A percentile compares a stretch with the other conserved stretches of the same genome.
phyloP scores from a whole-genome alignment of 768 basidiomycete species.

The Lactarius pseudohatsudake region DNA sequence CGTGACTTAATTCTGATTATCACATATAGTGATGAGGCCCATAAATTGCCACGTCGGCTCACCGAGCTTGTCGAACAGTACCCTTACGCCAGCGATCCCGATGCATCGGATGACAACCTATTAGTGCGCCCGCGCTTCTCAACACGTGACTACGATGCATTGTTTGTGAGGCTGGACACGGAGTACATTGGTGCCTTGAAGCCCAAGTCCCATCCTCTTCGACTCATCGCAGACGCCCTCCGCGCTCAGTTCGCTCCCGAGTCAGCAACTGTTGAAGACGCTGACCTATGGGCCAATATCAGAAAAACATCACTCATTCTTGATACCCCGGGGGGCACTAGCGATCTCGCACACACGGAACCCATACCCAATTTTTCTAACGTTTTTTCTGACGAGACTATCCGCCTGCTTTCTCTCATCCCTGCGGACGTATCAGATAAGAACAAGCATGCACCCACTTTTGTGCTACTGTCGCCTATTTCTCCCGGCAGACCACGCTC shows the following conservation, averaged over 20 bases:
- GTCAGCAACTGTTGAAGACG: constrained; percentile 38
- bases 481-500: constrained; percentile 31
- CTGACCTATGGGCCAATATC: constrained; percentile 55
- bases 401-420: constrained; percentile 49
- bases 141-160: constrained; percentile 60
- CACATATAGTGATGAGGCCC: constrained; percentile 55
- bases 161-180: constrained; percentile 66
- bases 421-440: constrained; percentile 43
- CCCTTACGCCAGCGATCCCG: constrained; percentile 49
- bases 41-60: constrained; percentile 66
- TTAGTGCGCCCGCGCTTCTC: constrained; percentile 67
- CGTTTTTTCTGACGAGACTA: constrained; percentile 70
- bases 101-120: constrained; percentile 43
- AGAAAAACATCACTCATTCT: constrained; percentile 36
- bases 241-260: constrained; percentile 38
- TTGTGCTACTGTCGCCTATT: constrained; percentile 37
- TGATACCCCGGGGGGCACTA: constrained; percentile 32
- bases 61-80: constrained; percentile 69
- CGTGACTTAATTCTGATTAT: constrained; percentile 3
- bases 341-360: constrained; percentile 33
- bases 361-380: constrained; percentile 44
- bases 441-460: constrained; percentile 31
- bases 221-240: constrained; percentile 63
- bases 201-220: constrained; percentile 52
- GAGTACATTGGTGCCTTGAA: constrained; percentile 40